Percentiles rank a stretch among this genome's conserved stretches.
phyloP scores from a whole-genome alignment of 139 green algal species.

The Coelastrella sp. region DNA sequence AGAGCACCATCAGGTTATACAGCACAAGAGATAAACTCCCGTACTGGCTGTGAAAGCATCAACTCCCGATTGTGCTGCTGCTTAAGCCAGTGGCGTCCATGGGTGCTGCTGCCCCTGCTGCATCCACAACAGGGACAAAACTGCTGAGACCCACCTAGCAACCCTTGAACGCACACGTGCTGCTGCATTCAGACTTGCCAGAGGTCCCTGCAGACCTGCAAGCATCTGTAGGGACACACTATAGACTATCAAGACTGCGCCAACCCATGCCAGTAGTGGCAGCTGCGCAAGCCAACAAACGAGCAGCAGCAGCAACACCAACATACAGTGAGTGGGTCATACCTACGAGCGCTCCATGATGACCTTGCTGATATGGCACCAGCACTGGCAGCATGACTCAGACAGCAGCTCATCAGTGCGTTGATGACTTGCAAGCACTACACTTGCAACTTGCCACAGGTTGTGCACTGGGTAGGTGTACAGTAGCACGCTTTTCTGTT shows the following conservation, averaged over 20 bases:
- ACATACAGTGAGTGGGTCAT: background rate
- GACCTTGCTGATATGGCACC: background rate
- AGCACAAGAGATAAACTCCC: too few species aligned
- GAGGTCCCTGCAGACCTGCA: conserved; percentile 45
- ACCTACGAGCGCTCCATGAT: background rate
- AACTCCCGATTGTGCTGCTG: too few species aligned
- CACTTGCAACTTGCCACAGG: background rate
- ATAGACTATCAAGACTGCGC: conserved; percentile 40
- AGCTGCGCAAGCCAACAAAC: background rate
- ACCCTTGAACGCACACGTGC: conserved; percentile 50
- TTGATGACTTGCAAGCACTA: background rate
- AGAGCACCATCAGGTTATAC: too few species aligned
- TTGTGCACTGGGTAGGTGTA: background rate
- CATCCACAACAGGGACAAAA: background rate
- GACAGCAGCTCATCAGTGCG: background rate
- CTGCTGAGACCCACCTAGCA: conserved; percentile 10
- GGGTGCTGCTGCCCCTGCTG: background rate
- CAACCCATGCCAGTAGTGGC: conserved; percentile 48
- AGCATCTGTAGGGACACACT: conserved; percentile 42
- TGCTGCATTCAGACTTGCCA: conserved; percentile 50
- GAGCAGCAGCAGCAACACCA: background rate
- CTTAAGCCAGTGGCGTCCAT: background rate
- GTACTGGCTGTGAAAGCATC: too few species aligned
- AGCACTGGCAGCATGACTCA: background rate
- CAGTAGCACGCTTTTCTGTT: background rate